Evolutionary conservation across 306 rosid species (phyloP).

Genomic region (Notholithocarpus densiflorus): DNA sequence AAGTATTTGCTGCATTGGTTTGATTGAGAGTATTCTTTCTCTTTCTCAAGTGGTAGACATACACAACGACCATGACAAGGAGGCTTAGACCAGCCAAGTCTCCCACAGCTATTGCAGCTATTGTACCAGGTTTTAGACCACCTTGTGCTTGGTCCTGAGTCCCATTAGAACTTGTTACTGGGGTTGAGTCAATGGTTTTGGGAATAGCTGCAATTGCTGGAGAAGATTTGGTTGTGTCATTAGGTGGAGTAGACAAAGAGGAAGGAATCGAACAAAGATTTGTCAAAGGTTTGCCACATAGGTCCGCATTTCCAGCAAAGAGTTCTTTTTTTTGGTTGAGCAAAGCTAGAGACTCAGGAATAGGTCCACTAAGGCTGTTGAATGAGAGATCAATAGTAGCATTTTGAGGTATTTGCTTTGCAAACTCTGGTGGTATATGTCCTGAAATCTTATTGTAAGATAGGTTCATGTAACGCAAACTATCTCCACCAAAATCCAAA

Average conservation of each 20-base stretch:
- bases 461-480: conserved; percentile 59
- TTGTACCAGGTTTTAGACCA: conserved; percentile 66
- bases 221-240: conserved; percentile 44
- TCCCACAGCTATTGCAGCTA: conserved; percentile 68
- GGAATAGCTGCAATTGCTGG: conserved; percentile 98
- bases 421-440: conserved; percentile 52
- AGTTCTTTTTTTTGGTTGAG: conserved; percentile 50
- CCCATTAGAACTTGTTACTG: conserved; percentile 30
- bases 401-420: conserved; percentile 37
- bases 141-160: conserved; percentile 31
- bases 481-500: conserved; percentile 45
- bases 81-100: conserved; percentile 65
- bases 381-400: conserved; percentile 77
- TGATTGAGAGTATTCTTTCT: conserved; percentile 17
- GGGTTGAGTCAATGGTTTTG: conserved; percentile 47
- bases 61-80: conserved; percentile 46
- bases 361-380: conserved; percentile 72
- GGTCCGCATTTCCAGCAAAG: conserved; percentile 62
- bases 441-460: conserved; percentile 84
- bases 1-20: neutral
- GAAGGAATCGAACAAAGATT: conserved; percentile 73
- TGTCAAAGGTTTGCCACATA: conserved; percentile 84
- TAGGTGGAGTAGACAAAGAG: conserved; percentile 55
- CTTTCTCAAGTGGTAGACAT: conserved; percentile 60
- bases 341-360: conserved; percentile 57